These are phyloP conservation scores for Epicoccum nigrum DNA, from an alignment of 2,329 filamentous ascomycete genomes.

Conservation along the genomic window DNA sequence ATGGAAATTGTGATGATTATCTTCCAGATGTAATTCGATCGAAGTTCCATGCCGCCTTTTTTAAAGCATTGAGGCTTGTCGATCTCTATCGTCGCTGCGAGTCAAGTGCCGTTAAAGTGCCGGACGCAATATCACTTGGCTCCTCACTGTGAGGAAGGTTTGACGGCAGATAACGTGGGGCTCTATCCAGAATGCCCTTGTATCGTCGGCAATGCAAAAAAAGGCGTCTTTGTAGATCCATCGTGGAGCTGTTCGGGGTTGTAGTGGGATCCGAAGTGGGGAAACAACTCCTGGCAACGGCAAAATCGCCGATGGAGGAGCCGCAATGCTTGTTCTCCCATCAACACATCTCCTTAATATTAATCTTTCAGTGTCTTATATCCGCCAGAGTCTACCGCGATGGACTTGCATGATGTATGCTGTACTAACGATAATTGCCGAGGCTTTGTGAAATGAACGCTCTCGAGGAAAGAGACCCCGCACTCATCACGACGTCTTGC, in stretches of 20 bases:
- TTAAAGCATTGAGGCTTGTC: background rate
- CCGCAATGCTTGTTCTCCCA: constrained; percentile 1
- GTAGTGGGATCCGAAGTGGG: background rate
- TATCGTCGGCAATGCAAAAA: background rate
- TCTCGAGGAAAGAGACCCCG: background rate
- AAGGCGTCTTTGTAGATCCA: background rate
- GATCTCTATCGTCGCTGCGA: background rate
- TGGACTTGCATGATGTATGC: no score
- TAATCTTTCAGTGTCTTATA: background rate
- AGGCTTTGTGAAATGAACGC: background rate
- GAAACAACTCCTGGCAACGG: background rate
- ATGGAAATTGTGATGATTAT: constrained; percentile 20
- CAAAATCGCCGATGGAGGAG: background rate
- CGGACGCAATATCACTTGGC: background rate
- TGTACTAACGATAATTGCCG: background rate
- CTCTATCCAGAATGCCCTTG: background rate
- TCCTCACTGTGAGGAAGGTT: background rate
- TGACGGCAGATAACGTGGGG: background rate
- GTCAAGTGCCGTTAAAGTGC: background rate
- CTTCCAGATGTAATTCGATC: constrained; percentile 17
- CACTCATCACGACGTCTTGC: background rate
- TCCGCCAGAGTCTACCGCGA: background rate
- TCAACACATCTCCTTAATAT: background rate
- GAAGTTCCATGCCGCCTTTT: constrained; percentile 1
- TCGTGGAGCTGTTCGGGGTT: background rate